phyloP scores from a whole-genome alignment of 441 rosid genomes.

The Jatropha multifida region DNA sequence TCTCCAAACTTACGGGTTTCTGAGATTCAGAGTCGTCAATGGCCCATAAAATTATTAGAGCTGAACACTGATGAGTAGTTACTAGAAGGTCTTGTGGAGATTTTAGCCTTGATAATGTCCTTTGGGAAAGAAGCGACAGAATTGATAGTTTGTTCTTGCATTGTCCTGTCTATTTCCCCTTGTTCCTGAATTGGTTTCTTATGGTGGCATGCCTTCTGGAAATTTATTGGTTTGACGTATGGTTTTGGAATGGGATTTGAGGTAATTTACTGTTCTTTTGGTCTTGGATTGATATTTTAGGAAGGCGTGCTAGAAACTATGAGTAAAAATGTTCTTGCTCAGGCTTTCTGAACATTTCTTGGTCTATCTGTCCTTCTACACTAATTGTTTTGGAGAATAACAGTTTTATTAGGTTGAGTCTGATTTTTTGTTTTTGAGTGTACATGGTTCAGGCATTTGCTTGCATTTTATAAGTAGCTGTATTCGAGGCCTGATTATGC shows the following conservation, averaged over 20 bases:
- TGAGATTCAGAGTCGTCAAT: neutral
- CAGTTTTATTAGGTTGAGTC: neutral
- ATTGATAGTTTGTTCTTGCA: slow-evolving; percentile 6
- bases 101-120: neutral
- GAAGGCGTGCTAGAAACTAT: neutral
- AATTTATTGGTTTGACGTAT: neutral
- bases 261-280: neutral
- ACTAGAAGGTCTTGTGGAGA: neutral
- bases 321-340: neutral
- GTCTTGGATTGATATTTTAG: neutral
- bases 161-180: neutral
- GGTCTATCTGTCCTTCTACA: neutral
- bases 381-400: neutral
- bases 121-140: neutral
- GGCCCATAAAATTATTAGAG: neutral
- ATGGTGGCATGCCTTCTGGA: neutral
- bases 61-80: neutral
- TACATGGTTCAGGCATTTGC: neutral
- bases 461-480: neutral
- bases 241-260: neutral
- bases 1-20: slow-evolving; percentile 1
- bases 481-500: neutral
- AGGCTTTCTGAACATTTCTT: neutral
- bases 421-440: neutral
- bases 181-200: neutral